These are phyloP conservation scores for Pholiota adiposa DNA, from an alignment of 1,284 basidiomycete species.

Conservation along the genomic window DNA sequence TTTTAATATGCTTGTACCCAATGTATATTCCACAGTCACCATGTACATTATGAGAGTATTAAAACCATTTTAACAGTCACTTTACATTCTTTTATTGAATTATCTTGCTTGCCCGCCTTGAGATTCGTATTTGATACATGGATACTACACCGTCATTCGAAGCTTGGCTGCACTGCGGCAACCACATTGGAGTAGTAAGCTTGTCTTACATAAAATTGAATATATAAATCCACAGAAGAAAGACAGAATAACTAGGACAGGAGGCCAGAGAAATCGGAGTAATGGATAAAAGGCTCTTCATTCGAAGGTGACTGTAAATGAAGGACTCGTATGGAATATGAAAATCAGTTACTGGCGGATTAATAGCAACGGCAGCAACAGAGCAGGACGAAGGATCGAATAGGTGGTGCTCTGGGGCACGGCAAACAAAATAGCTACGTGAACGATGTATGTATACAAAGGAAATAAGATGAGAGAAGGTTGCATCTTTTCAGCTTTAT, in stretches of 20 bases:
- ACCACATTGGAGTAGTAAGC: too few relatives aligned
- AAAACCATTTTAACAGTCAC: neutral
- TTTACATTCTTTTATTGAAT: too few relatives aligned
- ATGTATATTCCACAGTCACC: neutral
- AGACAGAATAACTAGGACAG: neutral
- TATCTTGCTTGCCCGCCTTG: too few relatives aligned
- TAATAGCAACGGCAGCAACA: neutral
- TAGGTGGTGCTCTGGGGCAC: neutral
- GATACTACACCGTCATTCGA: too few relatives aligned
- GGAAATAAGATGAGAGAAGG: constrained; percentile 2
- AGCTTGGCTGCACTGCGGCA: too few relatives aligned
- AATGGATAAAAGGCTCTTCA: neutral
- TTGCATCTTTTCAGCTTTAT: constrained; percentile 5
- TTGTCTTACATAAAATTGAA: neutral
- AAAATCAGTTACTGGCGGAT: constrained; percentile 3
- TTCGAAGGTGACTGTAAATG: neutral
- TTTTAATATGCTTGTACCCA: neutral
- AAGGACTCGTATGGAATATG: too few relatives aligned
- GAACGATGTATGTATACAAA: constrained; percentile 14
- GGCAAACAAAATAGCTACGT: neutral
- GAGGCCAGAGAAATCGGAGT: neutral
- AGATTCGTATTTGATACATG: too few relatives aligned
- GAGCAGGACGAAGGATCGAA: neutral
- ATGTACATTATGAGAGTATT: constrained; percentile 5
- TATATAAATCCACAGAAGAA: neutral